Evolutionary conservation across 352 stramenopile species (phyloP).

Genomic region (Phytophthora citricola): DNA sequence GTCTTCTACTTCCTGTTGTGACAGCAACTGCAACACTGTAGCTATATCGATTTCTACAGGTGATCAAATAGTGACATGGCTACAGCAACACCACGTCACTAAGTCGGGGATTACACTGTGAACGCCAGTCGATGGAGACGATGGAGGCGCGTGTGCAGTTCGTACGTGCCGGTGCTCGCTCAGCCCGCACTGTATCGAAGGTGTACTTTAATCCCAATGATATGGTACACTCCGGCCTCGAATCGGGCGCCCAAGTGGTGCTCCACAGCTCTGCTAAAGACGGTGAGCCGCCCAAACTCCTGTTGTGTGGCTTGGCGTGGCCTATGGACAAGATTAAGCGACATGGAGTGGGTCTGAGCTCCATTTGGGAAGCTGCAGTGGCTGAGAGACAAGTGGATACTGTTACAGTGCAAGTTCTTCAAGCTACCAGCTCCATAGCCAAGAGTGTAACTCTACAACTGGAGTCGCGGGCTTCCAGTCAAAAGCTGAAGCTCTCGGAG

Average conservation of each 20-base stretch:
- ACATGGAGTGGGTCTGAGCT: conserved; percentile 64
- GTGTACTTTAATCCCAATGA: conserved; percentile 72
- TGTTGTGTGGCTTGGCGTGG: conserved; percentile 74
- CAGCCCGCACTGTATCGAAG: conserved; percentile 64
- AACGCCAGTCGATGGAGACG: conserved; percentile 19
- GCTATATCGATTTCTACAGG: conserved; percentile 19
- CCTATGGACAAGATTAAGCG: conserved; percentile 80
- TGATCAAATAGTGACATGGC: conserved; percentile 17
- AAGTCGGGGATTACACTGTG: conserved; percentile 19
- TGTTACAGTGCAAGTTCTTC: conserved; percentile 38
- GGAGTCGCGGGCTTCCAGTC: conserved; percentile 38
- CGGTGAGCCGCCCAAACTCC: conserved; percentile 21
- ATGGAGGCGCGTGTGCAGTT: conserved; percentile 62
- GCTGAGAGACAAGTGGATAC: conserved; percentile 23
- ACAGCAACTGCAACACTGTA: conserved; percentile 8
- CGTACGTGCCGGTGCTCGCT: conserved; percentile 60
- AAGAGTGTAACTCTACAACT: conserved; percentile 44
- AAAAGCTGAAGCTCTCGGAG: conserved; percentile 46
- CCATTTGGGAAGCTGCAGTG: conserved; percentile 72
- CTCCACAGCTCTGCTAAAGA: conserved; percentile 23
- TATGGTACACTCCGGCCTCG: conserved; percentile 48
- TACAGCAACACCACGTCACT: conserved; percentile 18
- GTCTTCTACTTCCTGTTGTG: conserved; percentile 28
- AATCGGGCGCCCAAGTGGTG: conserved; percentile 48
- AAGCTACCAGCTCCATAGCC: conserved; percentile 23